Percentiles rank a stretch among this genome's conserved stretches.
These are phyloP conservation scores for Ganoderma sinense DNA, from an alignment of 1,284 basidiomycete genomes.

Conservation along the genomic window DNA sequence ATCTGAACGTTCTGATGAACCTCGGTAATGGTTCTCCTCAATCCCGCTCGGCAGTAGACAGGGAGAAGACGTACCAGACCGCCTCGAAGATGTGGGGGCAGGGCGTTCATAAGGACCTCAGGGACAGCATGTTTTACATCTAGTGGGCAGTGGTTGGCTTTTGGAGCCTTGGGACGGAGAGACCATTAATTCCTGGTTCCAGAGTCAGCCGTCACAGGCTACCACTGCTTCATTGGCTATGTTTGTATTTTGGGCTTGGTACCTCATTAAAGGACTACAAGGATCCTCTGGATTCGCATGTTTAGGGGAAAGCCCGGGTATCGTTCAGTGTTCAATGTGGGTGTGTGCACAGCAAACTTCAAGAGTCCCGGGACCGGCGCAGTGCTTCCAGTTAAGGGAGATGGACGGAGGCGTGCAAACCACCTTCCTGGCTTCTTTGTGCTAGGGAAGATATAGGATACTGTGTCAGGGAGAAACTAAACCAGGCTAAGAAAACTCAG, in stretches of 20 bases:
- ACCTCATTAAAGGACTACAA: no score
- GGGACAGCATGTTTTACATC: slow-evolving; percentile 78
- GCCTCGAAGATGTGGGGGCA: slow-evolving; percentile 66
- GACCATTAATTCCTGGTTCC: neutral
- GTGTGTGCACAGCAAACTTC: no score
- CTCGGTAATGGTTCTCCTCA: slow-evolving; percentile 39
- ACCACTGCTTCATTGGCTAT: neutral
- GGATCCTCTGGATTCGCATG: no score
- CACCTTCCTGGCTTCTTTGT: no score
- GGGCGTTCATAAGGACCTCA: slow-evolving; percentile 66
- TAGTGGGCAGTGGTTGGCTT: slow-evolving; percentile 33
- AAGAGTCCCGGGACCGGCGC: no score
- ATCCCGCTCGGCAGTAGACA: slow-evolving; percentile 46
- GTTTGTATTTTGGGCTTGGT: neutral
- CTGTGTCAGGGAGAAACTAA: no score
- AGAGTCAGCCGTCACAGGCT: neutral
- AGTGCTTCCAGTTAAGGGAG: no score
- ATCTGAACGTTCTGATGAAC: slow-evolving; percentile 72
- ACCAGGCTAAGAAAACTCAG: no score
- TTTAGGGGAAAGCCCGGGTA: no score
- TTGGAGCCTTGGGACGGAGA: neutral
- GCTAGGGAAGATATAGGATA: no score
- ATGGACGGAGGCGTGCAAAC: no score
- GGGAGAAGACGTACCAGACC: slow-evolving; percentile 54
- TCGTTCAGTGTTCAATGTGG: no score